phyloP scores from a whole-genome alignment of 306 rosid species.

The Fagus sylvatica region DNA sequence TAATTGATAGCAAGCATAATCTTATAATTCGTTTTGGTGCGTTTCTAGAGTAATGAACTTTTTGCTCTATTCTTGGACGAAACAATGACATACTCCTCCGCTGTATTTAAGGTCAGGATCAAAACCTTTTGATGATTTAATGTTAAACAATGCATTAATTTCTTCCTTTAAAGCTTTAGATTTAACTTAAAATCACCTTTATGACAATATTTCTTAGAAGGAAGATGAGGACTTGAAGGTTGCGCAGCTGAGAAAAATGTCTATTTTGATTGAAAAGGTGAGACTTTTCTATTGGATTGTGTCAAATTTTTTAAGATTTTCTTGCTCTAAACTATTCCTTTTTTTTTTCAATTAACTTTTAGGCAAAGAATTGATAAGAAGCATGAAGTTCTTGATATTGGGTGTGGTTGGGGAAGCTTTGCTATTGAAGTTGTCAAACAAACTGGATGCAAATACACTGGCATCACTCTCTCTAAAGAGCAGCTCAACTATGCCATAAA shows the following conservation, averaged over 20 bases:
- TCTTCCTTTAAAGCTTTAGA: slow-evolving; percentile 1
- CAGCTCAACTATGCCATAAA: slow-evolving; percentile 73
- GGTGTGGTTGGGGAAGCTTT: slow-evolving; percentile 93
- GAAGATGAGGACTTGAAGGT: slow-evolving; percentile 69
- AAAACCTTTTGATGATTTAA: neutral
- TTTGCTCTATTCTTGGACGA: slow-evolving; percentile 85
- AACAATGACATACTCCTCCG: slow-evolving; percentile 85
- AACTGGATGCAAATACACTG: slow-evolving; percentile 86
- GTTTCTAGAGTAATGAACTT: slow-evolving; percentile 79
- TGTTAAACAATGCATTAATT: too few species aligned
- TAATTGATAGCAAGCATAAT: neutral
- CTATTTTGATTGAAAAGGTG: slow-evolving; percentile 65
- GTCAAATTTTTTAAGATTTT: neutral
- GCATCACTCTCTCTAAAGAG: slow-evolving; percentile 79
- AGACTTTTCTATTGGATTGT: slow-evolving; percentile 2
- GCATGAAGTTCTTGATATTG: slow-evolving; percentile 86
- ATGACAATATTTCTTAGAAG: slow-evolving; percentile 36
- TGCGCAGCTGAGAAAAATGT: slow-evolving; percentile 77
- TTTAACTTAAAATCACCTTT: neutral
- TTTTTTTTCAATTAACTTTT: slow-evolving; percentile 5
- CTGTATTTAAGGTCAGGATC: slow-evolving; percentile 70
- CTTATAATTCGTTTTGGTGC: slow-evolving; percentile 21
- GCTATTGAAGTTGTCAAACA: slow-evolving; percentile 75
- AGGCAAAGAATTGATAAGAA: slow-evolving; percentile 65
- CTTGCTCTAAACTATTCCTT: neutral